Evolutionary conservation across 257 asterid species (phyloP).

Genomic region (Penstemon eatonii): DNA sequence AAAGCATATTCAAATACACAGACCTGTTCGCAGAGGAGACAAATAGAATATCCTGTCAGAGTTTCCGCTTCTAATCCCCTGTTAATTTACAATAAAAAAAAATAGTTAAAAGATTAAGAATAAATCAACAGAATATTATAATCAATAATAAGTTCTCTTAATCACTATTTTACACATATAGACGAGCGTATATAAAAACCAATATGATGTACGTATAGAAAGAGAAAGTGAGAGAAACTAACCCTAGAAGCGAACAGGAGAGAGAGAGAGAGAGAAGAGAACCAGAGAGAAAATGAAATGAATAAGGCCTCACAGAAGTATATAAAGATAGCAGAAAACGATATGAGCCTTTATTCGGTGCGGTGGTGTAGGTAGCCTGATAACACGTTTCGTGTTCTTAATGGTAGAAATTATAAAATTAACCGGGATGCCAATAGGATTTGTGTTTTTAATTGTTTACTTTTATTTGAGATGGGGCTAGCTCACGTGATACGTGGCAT

Average conservation of each 20-base stretch:
- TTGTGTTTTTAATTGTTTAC: neutral
- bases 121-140: constrained; percentile 7
- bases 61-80: constrained; percentile 46
- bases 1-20: constrained; percentile 4
- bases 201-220: constrained; percentile 5
- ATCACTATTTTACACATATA: neutral
- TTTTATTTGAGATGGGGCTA: neutral
- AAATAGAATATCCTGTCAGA: constrained; percentile 30
- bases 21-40: constrained; percentile 61
- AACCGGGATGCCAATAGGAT: constrained; percentile 20
- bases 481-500: constrained; percentile 31
- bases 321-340: constrained; percentile 9
- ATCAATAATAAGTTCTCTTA: neutral
- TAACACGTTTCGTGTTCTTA: neutral
- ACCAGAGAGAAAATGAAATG: constrained; percentile 20
- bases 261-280: constrained; percentile 21
- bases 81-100: constrained; percentile 27
- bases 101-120: constrained; percentile 6
- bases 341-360: neutral
- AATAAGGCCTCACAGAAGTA: neutral
- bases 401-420: neutral
- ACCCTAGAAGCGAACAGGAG: constrained; percentile 47
- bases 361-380: constrained; percentile 9
- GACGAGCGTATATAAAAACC: neutral
- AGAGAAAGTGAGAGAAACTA: constrained; percentile 24